Evolutionary conservation across 306 rosid species (phyloP).

Genomic region (Begonia masoniana): DNA sequence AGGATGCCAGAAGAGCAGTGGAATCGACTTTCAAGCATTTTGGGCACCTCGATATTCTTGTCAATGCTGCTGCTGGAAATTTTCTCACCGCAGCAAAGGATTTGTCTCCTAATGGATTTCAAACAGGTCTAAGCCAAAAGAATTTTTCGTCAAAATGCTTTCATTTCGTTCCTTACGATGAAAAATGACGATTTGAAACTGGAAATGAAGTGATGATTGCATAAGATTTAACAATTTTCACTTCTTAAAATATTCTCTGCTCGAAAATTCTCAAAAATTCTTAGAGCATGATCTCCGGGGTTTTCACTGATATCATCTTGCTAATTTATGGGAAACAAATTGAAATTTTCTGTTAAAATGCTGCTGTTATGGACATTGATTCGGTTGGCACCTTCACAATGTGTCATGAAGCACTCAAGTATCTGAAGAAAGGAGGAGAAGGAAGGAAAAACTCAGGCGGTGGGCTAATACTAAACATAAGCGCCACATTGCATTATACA

Average conservation of each 20-base stretch:
- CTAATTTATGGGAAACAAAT: no score
- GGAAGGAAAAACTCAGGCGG: conserved; percentile 58
- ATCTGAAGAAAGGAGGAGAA: conserved; percentile 81
- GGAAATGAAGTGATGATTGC: no score
- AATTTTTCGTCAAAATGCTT: not conserved
- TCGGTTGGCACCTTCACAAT: conserved; percentile 94
- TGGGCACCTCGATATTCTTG: conserved; percentile 71
- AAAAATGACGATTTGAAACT: no score
- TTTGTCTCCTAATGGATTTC: conserved; percentile 87
- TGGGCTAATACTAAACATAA: conserved; percentile 61
- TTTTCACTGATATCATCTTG: no score
- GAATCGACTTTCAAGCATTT: conserved; percentile 59
- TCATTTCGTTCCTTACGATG: no score
- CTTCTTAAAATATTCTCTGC: no score
- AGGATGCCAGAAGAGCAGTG: conserved; percentile 63
- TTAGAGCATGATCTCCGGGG: no score
- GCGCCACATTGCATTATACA: conserved; percentile 83
- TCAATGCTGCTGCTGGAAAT: conserved; percentile 89
- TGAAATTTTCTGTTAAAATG: no score
- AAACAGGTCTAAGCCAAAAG: conserved; percentile 42
- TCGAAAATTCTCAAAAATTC: no score
- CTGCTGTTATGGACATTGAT: conserved; percentile 86
- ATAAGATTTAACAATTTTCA: no score
- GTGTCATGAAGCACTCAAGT: conserved; percentile 79
- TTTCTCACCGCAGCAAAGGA: conserved; percentile 74